These are phyloP conservation scores for Rhizophora apiculata DNA, from an alignment of 345 rosid genomes.

Conservation along the genomic window DNA sequence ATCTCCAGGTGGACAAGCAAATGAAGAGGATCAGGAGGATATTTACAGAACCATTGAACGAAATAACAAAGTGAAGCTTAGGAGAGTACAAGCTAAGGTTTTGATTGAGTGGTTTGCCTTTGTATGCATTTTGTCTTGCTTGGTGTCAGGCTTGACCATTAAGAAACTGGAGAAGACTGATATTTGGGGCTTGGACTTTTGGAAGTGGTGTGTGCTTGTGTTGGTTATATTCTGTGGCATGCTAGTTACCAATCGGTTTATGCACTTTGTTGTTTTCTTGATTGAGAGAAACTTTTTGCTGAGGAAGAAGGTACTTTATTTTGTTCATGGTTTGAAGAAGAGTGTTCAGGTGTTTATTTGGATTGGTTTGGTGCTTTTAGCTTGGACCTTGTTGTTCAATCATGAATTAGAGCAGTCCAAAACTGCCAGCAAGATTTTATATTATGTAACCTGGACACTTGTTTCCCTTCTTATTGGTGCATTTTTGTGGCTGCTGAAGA, in stretches of 20 bases:
- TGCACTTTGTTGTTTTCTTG: slow-evolving; percentile 67
- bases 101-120: slow-evolving; percentile 52
- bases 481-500: slow-evolving; percentile 65
- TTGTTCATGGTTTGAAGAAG: slow-evolving; percentile 90
- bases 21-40: slow-evolving; percentile 52
- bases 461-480: slow-evolving; percentile 57
- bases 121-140: slow-evolving; percentile 30
- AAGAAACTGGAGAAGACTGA: slow-evolving; percentile 24
- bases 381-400: slow-evolving; percentile 67
- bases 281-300: slow-evolving; percentile 75
- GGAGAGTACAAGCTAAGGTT: slow-evolving; percentile 29
- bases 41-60: slow-evolving; percentile 53
- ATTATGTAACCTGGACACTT: slow-evolving; percentile 59
- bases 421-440: slow-evolving; percentile 39
- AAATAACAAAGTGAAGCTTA: slow-evolving; percentile 33
- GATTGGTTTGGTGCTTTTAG: slow-evolving; percentile 56
- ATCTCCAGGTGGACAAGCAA: slow-evolving; percentile 36
- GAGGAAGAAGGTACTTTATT: slow-evolving; percentile 72
- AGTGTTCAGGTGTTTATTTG: slow-evolving; percentile 77
- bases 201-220: slow-evolving; percentile 87
- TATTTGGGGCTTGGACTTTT: slow-evolving; percentile 58
- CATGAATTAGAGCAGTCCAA: slow-evolving; percentile 38
- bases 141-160: slow-evolving; percentile 59
- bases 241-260: slow-evolving; percentile 69
- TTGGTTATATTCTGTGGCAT: slow-evolving; percentile 72